phyloP scores from a whole-genome alignment of 768 basidiomycete species.

The Lactarius sanguifluus region DNA sequence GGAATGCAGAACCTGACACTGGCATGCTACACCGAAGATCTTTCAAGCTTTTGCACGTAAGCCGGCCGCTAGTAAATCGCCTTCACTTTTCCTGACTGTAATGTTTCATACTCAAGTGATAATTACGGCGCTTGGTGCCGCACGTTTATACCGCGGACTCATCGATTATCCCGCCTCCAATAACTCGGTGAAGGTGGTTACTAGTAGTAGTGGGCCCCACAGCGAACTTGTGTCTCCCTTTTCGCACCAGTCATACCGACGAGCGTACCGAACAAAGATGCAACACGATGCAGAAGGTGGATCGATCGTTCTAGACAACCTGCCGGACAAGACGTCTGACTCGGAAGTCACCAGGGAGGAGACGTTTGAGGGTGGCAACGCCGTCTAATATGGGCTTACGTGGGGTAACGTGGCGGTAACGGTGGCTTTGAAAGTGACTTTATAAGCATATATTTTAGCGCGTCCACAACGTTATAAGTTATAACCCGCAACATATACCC shows the following conservation, averaged over 20 bases:
- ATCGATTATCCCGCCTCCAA: neutral
- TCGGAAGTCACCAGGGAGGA: neutral
- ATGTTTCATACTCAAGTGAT: constrained; percentile 11
- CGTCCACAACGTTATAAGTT: neutral
- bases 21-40: constrained; percentile 5
- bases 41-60: constrained; percentile 18
- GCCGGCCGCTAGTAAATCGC: neutral
- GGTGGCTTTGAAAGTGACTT: neutral
- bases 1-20: neutral
- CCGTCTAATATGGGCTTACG: constrained; percentile 3
- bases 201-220: neutral
- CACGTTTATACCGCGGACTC: constrained; percentile 25
- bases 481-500: neutral
- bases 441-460: neutral
- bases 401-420: neutral
- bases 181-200: neutral
- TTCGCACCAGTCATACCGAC: neutral
- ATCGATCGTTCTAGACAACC: neutral
- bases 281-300: neutral
- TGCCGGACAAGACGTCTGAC: neutral
- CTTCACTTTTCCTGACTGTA: neutral
- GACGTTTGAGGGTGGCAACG: neutral
- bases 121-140: constrained; percentile 15
- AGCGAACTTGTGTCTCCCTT: neutral
- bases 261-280: neutral